A percentile compares a stretch with the other conserved stretches of the same genome.
phyloP scores from a whole-genome alignment of 2,329 filamentous ascomycete genomes.

The Fusarium humuli region DNA sequence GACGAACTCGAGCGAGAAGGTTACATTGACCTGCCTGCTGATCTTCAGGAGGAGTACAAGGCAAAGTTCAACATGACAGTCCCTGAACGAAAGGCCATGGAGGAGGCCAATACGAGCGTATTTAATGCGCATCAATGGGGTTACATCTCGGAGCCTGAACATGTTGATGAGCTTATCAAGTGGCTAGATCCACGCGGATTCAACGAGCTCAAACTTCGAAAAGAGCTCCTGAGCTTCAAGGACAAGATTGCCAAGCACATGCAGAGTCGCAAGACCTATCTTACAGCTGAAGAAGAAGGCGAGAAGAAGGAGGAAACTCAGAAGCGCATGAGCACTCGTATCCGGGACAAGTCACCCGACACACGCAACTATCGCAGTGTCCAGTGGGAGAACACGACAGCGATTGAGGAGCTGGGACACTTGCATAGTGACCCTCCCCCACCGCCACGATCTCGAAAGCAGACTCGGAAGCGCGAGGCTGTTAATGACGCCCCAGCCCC shows the following conservation, averaged over 20 bases:
- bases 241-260: slow-evolving; percentile 83
- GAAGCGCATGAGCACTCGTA: slow-evolving; percentile 60
- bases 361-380: slow-evolving; percentile 62
- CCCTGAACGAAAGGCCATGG: slow-evolving; percentile 82
- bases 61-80: slow-evolving; percentile 84
- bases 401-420: slow-evolving; percentile 67
- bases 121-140: slow-evolving; percentile 87
- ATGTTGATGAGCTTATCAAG: slow-evolving; percentile 80
- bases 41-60: slow-evolving; percentile 80
- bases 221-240: slow-evolving; percentile 82
- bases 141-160: slow-evolving; percentile 84
- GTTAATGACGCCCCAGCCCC: slow-evolving; percentile 48
- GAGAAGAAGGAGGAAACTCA: slow-evolving; percentile 55
- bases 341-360: slow-evolving; percentile 62
- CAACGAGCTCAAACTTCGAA: slow-evolving; percentile 87
- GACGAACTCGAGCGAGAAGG: slow-evolving; percentile 88
- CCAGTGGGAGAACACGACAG: slow-evolving; percentile 68
- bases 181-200: slow-evolving; percentile 91
- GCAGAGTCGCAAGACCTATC: slow-evolving; percentile 80
- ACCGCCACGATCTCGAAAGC: slow-evolving; percentile 63
- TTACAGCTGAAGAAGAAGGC: slow-evolving; percentile 55
- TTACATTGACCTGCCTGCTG: slow-evolving; percentile 81
- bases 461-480: slow-evolving; percentile 63
- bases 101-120: slow-evolving; percentile 86
- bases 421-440: slow-evolving; percentile 67